Evolutionary conservation across 1,139 yeast genomes (phyloP), one percentile per base, ranked within the genome.

Genomic region (Suhomyces ambrosiae): DNA sequence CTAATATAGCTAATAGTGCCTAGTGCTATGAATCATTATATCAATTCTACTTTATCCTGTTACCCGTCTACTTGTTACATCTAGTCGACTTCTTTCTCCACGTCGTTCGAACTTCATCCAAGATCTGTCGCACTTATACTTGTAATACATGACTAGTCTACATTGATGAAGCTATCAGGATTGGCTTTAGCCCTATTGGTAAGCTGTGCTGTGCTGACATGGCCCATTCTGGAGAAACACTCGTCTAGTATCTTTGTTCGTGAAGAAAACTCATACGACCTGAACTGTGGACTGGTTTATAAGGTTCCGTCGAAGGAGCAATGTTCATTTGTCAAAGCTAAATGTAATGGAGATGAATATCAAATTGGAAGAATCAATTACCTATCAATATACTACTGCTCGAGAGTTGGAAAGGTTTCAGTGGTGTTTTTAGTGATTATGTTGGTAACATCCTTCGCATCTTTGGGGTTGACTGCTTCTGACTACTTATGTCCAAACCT

Each of bases 401-500:
- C 30, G 33, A 38, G 23, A 15, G 34, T 16, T 26, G 40, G 30
- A 7, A 34, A 16, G 24, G 22, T 31, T 3, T 40, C 44, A 5
- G 22, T 44, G 8, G 12, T 35, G 35, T 53, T 63, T 22, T 40
- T 56, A 54, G 4, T 42, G 48, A 30, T 46, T 52, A 44, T 58
- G 5, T 57, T 80, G 18, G 39, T 67, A 2, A 39, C 70, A 2
- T 59, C 79, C 14, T 86, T 87, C 54, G 63, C 80, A 30, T 67
- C 80, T 0, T 69, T 87, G 40, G 95, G 95, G 0, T 61, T 80
- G 12, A 78, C 90, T 1, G 90, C 96, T 0, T 80, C 87, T 7
- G 86, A 82, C 52, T 86, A 73, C 52, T 63, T 88, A 25, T 82
- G 90, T 41, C 92, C 95, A 0, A 87, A 86, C 49, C 61, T 88